phyloP scores from a whole-genome alignment of 2,329 filamentous ascomycete species.

The Aspergillus sp. region DNA sequence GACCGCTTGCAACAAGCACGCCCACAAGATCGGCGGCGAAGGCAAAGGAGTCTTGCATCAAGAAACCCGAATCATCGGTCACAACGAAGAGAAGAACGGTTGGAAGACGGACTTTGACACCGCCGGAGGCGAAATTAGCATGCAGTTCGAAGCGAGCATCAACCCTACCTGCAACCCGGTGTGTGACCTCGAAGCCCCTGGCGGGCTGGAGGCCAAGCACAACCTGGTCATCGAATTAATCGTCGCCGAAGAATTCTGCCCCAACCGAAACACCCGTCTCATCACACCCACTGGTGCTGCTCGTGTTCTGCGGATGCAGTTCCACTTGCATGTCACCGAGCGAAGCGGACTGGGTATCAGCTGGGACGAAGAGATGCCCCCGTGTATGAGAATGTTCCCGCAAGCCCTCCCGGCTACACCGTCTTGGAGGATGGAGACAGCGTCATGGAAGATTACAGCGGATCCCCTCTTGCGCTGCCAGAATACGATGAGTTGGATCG shows the following conservation, averaged over 20 bases:
- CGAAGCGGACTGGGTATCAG: conserved; percentile 81
- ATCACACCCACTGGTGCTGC: conserved; percentile 85
- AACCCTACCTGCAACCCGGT: conserved; percentile 60
- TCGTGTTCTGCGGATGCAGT: conserved; percentile 87
- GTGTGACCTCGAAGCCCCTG: conserved; percentile 70
- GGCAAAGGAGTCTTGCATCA: conserved; percentile 69
- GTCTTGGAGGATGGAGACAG: conserved; percentile 35
- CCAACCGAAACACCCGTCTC: conserved; percentile 64
- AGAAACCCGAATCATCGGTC: conserved; percentile 71
- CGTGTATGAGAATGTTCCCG: conserved; percentile 88
- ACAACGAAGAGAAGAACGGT: conserved; percentile 74
- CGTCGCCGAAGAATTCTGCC: conserved; percentile 81
- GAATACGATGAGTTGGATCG: conserved; percentile 46
- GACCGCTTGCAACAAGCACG: conserved; percentile 74
- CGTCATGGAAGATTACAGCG: conserved; percentile 43
- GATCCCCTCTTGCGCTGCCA: conserved; percentile 34
- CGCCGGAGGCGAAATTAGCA: conserved; percentile 69
- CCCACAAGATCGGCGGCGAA: conserved; percentile 58
- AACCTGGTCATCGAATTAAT: conserved; percentile 88
- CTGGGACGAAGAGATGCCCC: conserved; percentile 97
- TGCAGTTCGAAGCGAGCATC: conserved; percentile 68
- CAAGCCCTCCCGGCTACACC: conserved; percentile 70
- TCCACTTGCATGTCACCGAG: conserved; percentile 76
- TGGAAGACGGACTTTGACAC: conserved; percentile 79
- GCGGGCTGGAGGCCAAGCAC: conserved; percentile 76